phyloP scores from a whole-genome alignment of 2,329 filamentous ascomycete species.

The Orbilia oligospora region DNA sequence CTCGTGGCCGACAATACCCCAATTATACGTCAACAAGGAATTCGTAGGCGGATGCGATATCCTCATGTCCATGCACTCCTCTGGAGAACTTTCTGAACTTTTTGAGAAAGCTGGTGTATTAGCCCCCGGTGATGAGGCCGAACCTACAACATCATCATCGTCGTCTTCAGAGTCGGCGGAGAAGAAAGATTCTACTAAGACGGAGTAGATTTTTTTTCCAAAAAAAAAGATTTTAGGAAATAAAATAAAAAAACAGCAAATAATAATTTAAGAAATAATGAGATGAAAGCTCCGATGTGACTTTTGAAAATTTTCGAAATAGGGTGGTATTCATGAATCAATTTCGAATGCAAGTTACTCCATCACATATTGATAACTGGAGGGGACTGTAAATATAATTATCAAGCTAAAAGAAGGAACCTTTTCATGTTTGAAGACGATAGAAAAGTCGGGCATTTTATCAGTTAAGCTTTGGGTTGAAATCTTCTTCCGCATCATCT shows the following conservation, averaged over 20 bases:
- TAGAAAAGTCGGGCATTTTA: no score
- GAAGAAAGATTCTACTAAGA: constrained; percentile 5
- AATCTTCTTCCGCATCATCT: no score
- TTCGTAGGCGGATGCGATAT: constrained; percentile 99
- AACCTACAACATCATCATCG: constrained; percentile 8
- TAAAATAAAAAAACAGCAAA: not conserved
- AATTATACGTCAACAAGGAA: constrained; percentile 94
- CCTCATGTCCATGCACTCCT: constrained; percentile 95
- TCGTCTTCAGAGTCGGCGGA: not conserved
- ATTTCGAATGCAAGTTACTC: no score
- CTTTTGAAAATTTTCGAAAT: no score
- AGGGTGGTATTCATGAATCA: no score
- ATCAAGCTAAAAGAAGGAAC: no score
- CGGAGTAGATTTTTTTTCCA: not conserved
- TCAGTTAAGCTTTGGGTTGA: no score
- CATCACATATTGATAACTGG: no score
- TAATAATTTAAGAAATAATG: not conserved
- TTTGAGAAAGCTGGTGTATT: constrained; percentile 94
- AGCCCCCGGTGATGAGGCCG: constrained; percentile 72
- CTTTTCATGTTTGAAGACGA: no score
- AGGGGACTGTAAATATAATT: no score
- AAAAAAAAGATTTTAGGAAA: no score
- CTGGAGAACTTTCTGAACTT: constrained; percentile 90
- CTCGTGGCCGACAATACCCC: constrained; percentile 98
- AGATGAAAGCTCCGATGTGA: no score